phyloP scores from a whole-genome alignment of 768 basidiomycete genomes.

The Tremella mesenterica region DNA sequence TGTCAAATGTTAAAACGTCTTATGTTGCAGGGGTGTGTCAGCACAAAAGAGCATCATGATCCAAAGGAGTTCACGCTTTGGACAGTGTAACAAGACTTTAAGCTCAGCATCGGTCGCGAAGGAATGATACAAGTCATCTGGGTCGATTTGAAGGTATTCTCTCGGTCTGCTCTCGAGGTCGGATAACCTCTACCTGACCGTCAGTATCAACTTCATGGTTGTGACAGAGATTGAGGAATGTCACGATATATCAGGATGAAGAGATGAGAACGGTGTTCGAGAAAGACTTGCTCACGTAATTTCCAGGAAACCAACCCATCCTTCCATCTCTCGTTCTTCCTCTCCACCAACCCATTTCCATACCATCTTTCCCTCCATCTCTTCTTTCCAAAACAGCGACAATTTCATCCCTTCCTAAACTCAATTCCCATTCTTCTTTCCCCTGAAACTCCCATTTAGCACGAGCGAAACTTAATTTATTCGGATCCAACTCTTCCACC shows the following conservation, averaged over 20 bases:
- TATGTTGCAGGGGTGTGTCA: too few species aligned
- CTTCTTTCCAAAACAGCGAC: slow-evolving; percentile 80
- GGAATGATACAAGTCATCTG: too few species aligned
- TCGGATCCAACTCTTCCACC: slow-evolving; percentile 53
- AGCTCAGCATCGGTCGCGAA: too few species aligned
- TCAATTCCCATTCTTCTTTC: slow-evolving; percentile 66
- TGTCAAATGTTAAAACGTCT: too few species aligned
- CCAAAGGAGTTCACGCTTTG: too few species aligned
- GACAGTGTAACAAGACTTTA: too few species aligned
- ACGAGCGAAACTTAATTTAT: slow-evolving; percentile 71
- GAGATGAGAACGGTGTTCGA: not conserved
- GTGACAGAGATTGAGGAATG: not conserved
- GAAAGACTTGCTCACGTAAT: slow-evolving; percentile 75
- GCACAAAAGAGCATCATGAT: too few species aligned
- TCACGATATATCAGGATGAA: not conserved
- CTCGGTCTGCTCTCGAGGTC: slow-evolving; percentile 12
- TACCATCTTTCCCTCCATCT: slow-evolving; percentile 62
- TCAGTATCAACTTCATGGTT: too few species aligned
- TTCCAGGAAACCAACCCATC: slow-evolving; percentile 89
- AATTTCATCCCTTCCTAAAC: slow-evolving; percentile 78
- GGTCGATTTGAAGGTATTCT: not conserved
- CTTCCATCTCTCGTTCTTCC: slow-evolving; percentile 84
- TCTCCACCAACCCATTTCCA: slow-evolving; percentile 85
- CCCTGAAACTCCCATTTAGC: slow-evolving; percentile 70
- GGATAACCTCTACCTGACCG: slow-evolving; percentile 25